Evolutionary conservation across 805 yeast genomes (phyloP), one percentile per base, ranked within the genome.

Genomic region (Kodamaea hsintzibuensis): DNA sequence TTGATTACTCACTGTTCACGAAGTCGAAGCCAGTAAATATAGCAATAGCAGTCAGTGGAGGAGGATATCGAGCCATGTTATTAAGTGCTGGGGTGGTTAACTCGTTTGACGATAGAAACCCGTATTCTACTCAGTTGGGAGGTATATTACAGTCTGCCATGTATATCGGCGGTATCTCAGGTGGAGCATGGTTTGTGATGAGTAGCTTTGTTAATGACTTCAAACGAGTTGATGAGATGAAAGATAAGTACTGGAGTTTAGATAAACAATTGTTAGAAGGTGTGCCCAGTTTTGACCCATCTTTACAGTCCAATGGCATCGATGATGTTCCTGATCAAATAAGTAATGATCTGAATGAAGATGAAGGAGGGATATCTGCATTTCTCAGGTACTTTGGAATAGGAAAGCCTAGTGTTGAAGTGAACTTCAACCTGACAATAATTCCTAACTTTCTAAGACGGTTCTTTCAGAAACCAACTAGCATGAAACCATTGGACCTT

Each of bases 101-200:
- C 4, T 86, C 86, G 0, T 68, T 77, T 47, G 89, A 84, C 59
- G 55, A 52, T 10, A 64, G 86, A 50, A 76, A 81, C 3, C 64
- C 73, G 0, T 68, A 6, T 43, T 77, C 1, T 59, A 65, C 3
- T 50, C 58, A 66, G 35, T 57, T 83, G 14, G 81, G 81, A 18
- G 87, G 87, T 0, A 52, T 86, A 9, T 66, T 82, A 17, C 89
- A 85, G 59, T 69, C 81, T 7, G 55, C 83, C 0, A 70, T 80
- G 13, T 86, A 86, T 62, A 71, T 86, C 9, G 79, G 83, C 0
- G 91, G 91, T 0, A 77, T 85, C 1, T 84, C 90, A 2, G 91
- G 91, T 1, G 92, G 91, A 0, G 79, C 86, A 46, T 86, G 92
- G 91, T 67, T 84, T 7, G 81, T 86, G 1, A 79, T 86, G 67